phyloP scores from a whole-genome alignment of 345 rosid species.

The Sisymbrium irio region DNA sequence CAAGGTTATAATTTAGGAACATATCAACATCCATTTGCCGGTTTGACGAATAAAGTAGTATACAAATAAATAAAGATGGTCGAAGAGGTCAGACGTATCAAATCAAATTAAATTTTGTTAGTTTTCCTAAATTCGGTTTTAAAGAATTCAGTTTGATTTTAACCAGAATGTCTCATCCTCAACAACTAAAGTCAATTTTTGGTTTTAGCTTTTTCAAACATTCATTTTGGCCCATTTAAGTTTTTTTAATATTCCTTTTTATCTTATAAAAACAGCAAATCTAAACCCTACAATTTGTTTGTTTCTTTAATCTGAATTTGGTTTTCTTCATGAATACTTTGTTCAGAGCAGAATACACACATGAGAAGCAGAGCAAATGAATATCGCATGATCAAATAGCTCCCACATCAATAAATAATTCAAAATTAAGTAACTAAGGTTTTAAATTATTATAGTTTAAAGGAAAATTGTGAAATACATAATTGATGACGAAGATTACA shows the following conservation, averaged over 20 bases:
- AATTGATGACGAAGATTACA: too few relatives aligned
- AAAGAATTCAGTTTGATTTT: neutral
- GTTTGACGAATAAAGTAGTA: slow-evolving; percentile 20
- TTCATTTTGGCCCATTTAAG: neutral
- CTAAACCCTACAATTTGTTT: too few relatives aligned
- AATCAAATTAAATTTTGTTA: neutral
- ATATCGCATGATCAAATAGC: too few relatives aligned
- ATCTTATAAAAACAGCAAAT: neutral
- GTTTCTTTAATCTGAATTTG: too few relatives aligned
- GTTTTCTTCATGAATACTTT: too few relatives aligned
- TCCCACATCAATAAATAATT: too few relatives aligned
- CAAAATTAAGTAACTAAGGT: too few relatives aligned
- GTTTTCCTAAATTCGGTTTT: neutral
- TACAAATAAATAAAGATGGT: neutral
- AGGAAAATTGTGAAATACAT: too few relatives aligned
- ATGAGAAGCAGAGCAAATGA: too few relatives aligned
- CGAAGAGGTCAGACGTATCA: slow-evolving; percentile 15
- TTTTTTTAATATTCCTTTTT: neutral
- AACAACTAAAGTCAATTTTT: neutral
- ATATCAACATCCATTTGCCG: slow-evolving; percentile 32
- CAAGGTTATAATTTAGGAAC: slow-evolving; percentile 11
- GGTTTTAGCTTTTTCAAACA: neutral
- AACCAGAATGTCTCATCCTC: neutral
- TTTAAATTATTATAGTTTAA: too few relatives aligned
- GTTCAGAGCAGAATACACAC: too few relatives aligned